Evolutionary conservation across 768 basidiomycete genomes (phyloP).

Genomic region (Candolleomyces eurysporus): DNA sequence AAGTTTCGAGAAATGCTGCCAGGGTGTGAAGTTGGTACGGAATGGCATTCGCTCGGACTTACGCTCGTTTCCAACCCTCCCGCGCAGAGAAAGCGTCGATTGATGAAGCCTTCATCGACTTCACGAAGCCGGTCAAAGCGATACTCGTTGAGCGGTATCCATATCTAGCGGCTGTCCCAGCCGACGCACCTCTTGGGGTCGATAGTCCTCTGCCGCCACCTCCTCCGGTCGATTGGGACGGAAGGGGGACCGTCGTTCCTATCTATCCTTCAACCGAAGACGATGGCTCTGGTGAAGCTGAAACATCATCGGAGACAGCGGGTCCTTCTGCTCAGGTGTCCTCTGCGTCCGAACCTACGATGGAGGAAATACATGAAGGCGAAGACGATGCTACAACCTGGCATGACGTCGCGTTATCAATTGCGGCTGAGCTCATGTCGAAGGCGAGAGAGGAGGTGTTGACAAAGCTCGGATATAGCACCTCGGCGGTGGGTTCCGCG

Average conservation of each 20-base stretch:
- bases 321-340: neutral
- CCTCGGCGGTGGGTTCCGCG: slow-evolving; percentile 68
- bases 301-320: neutral
- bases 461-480: slow-evolving; percentile 83
- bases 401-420: slow-evolving; percentile 89
- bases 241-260: slow-evolving; percentile 62
- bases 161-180: slow-evolving; percentile 67
- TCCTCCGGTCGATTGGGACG: slow-evolving; percentile 60
- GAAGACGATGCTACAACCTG: slow-evolving; percentile 55
- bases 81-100: slow-evolving; percentile 92
- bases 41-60: neutral
- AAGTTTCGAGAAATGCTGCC: slow-evolving; percentile 81
- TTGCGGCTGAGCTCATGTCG: slow-evolving; percentile 86
- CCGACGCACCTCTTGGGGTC: slow-evolving; percentile 62
- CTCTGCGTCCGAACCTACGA: neutral
- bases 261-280: slow-evolving; percentile 31
- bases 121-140: slow-evolving; percentile 79
- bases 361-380: slow-evolving; percentile 7
- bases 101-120: slow-evolving; percentile 95
- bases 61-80: neutral
- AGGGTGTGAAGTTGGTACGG: slow-evolving; percentile 75
- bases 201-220: slow-evolving; percentile 81
- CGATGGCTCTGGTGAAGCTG: slow-evolving; percentile 18
- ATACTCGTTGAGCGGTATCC: slow-evolving; percentile 74
- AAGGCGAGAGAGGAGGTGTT: slow-evolving; percentile 68